Conservation (phyloP, 169 alveolate genomes). For the Plasmodium gallinaceum region DNA sequence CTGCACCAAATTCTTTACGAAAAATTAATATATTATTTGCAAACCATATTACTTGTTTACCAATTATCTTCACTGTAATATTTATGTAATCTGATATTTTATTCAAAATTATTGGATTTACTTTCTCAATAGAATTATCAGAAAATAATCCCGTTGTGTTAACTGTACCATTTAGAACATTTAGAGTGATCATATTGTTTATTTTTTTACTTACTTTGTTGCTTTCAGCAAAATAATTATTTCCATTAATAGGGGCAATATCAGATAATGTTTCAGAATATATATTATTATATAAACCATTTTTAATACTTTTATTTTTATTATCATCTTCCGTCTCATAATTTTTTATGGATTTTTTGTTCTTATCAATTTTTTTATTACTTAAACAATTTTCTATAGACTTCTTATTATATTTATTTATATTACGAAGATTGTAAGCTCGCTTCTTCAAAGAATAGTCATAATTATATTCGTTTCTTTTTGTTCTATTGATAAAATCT, state of each 20-base stretch:
- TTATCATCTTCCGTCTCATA: background rate
- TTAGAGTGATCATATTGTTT: slow-evolving; percentile 26
- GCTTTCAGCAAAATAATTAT: background rate
- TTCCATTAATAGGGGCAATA: background rate
- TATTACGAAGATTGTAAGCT: background rate
- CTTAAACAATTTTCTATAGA: background rate
- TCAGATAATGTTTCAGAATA: slow-evolving; percentile 16
- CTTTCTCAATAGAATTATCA: slow-evolving; percentile 10
- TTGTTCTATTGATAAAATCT: slow-evolving; percentile 25
- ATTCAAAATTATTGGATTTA: slow-evolving; percentile 10
- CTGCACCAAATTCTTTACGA: slow-evolving; percentile 25
- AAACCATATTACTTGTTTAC: slow-evolving; percentile 69
- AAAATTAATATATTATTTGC: slow-evolving; percentile 28
- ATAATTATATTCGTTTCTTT: slow-evolving; percentile 18
- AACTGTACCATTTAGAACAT: slow-evolving; percentile 35
- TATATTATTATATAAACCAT: background rate
- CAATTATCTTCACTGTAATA: slow-evolving; percentile 61
- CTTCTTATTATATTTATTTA: slow-evolving; percentile 5
- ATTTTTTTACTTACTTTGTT: background rate
- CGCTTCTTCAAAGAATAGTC: background rate
- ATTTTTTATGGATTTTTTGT: slow-evolving; percentile 3
- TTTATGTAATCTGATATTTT: slow-evolving; percentile 8
- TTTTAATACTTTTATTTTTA: background rate
- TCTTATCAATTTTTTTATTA: background rate
- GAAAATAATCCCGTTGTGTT: slow-evolving; percentile 24